A percentile compares a stretch with the other conserved stretches of the same genome.
phyloP scores from a whole-genome alignment of 345 rosid genomes.

The Turnera subulata region DNA sequence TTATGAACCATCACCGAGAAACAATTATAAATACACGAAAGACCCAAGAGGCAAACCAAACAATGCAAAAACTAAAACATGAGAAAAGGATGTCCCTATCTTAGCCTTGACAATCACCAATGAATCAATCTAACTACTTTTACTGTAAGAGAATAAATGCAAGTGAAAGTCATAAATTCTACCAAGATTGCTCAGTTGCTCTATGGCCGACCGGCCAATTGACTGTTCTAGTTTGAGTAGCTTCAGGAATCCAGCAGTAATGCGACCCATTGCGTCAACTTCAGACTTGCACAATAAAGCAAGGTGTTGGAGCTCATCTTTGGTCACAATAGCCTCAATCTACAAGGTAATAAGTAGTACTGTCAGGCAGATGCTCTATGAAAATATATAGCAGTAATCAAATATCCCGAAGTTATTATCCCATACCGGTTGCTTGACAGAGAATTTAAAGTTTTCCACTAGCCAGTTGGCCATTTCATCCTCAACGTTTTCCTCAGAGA shows the following conservation, averaged over 20 bases:
- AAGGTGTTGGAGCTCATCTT: constrained; percentile 86
- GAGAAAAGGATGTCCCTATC: not conserved
- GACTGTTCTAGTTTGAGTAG: constrained; percentile 80
- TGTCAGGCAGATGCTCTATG: constrained; percentile 4
- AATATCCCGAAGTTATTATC: constrained; percentile 17
- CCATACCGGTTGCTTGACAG: constrained; percentile 83
- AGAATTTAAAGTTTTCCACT: constrained; percentile 79
- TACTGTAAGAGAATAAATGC: not conserved
- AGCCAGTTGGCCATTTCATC: constrained; percentile 62
- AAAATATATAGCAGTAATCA: constrained; percentile 9
- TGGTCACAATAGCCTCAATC: constrained; percentile 88
- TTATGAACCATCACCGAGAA: not conserved
- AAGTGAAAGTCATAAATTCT: constrained; percentile 8
- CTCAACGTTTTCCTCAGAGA: constrained; percentile 46
- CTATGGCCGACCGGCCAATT: constrained; percentile 67
- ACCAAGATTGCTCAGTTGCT: constrained; percentile 97
- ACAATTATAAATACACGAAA: not conserved
- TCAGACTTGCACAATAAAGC: constrained; percentile 77
- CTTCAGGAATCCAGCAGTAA: constrained; percentile 79
- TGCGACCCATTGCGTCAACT: constrained; percentile 88
- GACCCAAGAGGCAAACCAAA: not conserved
- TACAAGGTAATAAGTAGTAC: constrained; percentile 22
- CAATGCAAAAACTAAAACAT: not conserved
- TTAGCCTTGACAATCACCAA: not conserved
- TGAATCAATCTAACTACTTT: not conserved